Conservation (phyloP, 1,284 basidiomycete genomes). For the Pseudozyma tsukubaensis region DNA sequence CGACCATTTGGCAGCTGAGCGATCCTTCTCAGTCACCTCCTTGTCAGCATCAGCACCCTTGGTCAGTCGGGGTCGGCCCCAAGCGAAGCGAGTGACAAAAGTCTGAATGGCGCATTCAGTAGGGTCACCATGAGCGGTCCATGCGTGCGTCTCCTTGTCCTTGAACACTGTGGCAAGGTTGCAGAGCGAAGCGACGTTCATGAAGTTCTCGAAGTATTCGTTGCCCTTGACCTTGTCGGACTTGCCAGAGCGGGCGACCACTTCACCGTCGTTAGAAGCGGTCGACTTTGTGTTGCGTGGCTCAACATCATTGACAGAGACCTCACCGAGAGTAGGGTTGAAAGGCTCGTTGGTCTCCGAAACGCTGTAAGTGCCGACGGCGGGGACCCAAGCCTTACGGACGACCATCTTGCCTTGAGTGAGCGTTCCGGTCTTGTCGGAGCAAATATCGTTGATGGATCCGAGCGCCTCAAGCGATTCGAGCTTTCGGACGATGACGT, state of each 20-base stretch:
- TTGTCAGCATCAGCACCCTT: slow-evolving; percentile 50
- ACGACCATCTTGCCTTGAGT: slow-evolving; percentile 68
- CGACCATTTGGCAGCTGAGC: slow-evolving; percentile 50
- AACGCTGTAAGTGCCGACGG: slow-evolving; percentile 61
- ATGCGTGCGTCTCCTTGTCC: slow-evolving; percentile 68
- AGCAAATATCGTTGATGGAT: slow-evolving; percentile 67
- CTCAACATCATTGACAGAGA: slow-evolving; percentile 65
- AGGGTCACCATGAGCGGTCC: slow-evolving; percentile 78
- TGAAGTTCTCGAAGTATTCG: slow-evolving; percentile 52
- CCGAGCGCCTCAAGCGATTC: slow-evolving; percentile 67
- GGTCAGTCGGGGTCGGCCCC: slow-evolving; percentile 54
- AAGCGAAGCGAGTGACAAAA: slow-evolving; percentile 72
- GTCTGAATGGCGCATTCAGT: slow-evolving; percentile 77
- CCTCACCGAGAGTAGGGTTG: slow-evolving; percentile 69
- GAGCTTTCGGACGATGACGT: slow-evolving; percentile 73
- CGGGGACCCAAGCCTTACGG: slow-evolving; percentile 64
- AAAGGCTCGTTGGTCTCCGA: slow-evolving; percentile 65
- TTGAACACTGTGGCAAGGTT: slow-evolving; percentile 67
- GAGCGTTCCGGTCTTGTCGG: slow-evolving; percentile 68
- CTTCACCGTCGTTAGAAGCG: slow-evolving; percentile 66
- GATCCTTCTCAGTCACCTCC: slow-evolving; percentile 46
- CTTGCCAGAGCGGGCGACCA: slow-evolving; percentile 57
- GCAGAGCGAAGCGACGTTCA: slow-evolving; percentile 67
- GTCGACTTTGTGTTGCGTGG: slow-evolving; percentile 34
- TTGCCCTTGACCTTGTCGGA: slow-evolving; percentile 53